Evolutionary conservation across 2,329 filamentous ascomycete genomes (phyloP), one percentile per base, ranked within the genome.

Genomic region (Dothideomycetes sp.): DNA sequence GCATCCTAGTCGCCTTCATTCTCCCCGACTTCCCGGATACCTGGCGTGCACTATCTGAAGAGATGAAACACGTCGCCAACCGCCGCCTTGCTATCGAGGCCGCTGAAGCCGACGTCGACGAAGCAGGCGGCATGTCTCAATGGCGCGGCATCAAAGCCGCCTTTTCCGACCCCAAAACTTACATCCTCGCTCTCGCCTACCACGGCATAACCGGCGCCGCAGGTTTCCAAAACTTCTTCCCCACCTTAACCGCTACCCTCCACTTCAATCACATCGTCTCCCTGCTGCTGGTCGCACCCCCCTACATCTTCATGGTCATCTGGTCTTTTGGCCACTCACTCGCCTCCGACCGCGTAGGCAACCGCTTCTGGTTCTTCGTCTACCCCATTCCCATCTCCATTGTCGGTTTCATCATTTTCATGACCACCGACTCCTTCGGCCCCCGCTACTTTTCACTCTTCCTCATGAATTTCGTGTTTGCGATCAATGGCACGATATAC

Each of bases 151-250:
- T 72, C 45, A 72, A 72, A 45, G 54, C 72, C 16, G 70, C 69
- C 10, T 62, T 74, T 45, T 56, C 55, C 0, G 70, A 73, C 44
- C 57, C 64, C 14, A 71, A 71, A 47, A 69, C 66, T 3, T 70
- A 67, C 47, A 52, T 66, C 47, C 63, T 70, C 9, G 64, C 66
- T 4, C 42, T 70, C 19, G 63, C 64, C 7, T 71, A 70, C 50
- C 62, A 69, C 57, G 56, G 61, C 44, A 67, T 69, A 40, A 69
- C 64, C 2, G 67, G 65, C 5, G 65, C 68, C 8, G 61, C 63
- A 3, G 69, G 68, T 2, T 72, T 74, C 51, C 69, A 73, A 41
- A 72, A 73, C 54, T 77, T 74, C 60, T 73, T 73, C 54, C 70
- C 71, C 0, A 67, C 70, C 0, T 61, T 68, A 47, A 73, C 61